Evolutionary conservation across 2,329 filamentous ascomycete genomes (phyloP).

Genomic region (Byssothecium circinans): DNA sequence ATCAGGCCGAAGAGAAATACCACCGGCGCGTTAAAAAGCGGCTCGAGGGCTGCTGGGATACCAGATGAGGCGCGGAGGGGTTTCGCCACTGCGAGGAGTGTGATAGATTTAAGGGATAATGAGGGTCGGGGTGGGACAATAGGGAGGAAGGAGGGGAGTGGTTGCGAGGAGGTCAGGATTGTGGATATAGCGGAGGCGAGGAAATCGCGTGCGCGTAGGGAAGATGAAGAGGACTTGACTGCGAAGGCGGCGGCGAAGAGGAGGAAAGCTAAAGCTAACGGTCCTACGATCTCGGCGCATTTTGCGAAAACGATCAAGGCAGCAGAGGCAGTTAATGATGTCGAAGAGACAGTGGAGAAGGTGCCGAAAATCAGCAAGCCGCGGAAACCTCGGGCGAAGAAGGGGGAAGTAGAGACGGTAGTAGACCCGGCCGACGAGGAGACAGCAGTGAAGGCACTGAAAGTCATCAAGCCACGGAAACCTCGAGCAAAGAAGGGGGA

Average conservation of each 20-base stretch:
- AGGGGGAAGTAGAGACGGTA: too few species aligned
- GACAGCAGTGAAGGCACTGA: background rate
- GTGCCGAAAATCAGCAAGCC: background rate
- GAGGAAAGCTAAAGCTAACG: conserved; percentile 1
- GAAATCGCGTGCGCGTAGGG: conserved; percentile 17
- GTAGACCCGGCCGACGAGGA: background rate
- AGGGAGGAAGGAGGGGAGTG: too few species aligned
- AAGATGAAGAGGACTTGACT: conserved; percentile 21
- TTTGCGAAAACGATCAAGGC: conserved; percentile 12
- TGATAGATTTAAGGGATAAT: conserved; percentile 14
- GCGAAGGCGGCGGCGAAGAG: background rate
- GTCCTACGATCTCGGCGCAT: conserved; percentile 23
- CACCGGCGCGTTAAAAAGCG: conserved; percentile 29
- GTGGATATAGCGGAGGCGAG: conserved; percentile 23
- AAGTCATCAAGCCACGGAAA: too few species aligned
- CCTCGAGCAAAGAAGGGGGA: too few species aligned
- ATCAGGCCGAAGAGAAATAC: conserved; percentile 16
- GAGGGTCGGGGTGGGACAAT: background rate
- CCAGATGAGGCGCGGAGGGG: conserved; percentile 30
- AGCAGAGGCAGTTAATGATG: background rate
- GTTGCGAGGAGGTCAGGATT: background rate
- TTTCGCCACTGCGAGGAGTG: conserved; percentile 38
- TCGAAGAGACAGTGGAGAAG: background rate
- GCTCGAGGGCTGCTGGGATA: conserved; percentile 28
- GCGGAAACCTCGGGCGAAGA: conserved; percentile 35